Base-by-base conservation (phyloP, 768 basidiomycete species). In the Botryobasidium botryosum region DNA sequence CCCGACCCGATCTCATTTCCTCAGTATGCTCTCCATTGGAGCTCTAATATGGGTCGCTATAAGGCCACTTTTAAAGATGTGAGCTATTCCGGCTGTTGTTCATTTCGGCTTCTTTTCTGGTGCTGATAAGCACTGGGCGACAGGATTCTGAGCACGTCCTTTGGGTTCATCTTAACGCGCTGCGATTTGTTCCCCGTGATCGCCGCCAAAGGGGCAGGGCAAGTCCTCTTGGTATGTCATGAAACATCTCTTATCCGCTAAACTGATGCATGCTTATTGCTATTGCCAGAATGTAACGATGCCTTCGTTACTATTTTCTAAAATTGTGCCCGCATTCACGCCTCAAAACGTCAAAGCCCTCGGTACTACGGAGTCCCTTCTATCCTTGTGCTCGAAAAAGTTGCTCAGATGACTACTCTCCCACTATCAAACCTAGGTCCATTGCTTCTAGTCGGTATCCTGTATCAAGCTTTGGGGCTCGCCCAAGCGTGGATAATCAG, bases 261-360 rank as follows among this genome's bases (percentile, higher is more conserved):
- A 33, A 4, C 42, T 36, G 23, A n/a, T 17, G 13, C 33, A 48
- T 37, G 21, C 21, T 40, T 35, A 23, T 37, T 6, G 6, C 37
- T 35, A 17, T 32, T 40, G 17, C 26, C 26, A 46, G 62, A 79
- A 78, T 50, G 65, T 82, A 44, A 64, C 72, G 2, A 52, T 76
- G 6, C 79, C 79, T 7, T 69, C 68, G 51, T 65, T 81, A 12
- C 59, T 81, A 64, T 80, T 83, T 57, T 78, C 77, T 5, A 77
- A 72, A 50, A 79, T 83, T 40, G 67, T 83, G 0, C 75, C 77
- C 0, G 70, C 76, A 2, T 77, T 82, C 49, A 68, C 64, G 6
- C 51, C 69, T 1, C 65, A 74, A 28, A 79, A 79, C 52, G 60
- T 79, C 13, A 44, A 32, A 24, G 47, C 51, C 5, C 35, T 52